Base-by-base conservation (phyloP, 2,329 filamentous ascomycete species). In the Sporothrix dimorphospora region DNA sequence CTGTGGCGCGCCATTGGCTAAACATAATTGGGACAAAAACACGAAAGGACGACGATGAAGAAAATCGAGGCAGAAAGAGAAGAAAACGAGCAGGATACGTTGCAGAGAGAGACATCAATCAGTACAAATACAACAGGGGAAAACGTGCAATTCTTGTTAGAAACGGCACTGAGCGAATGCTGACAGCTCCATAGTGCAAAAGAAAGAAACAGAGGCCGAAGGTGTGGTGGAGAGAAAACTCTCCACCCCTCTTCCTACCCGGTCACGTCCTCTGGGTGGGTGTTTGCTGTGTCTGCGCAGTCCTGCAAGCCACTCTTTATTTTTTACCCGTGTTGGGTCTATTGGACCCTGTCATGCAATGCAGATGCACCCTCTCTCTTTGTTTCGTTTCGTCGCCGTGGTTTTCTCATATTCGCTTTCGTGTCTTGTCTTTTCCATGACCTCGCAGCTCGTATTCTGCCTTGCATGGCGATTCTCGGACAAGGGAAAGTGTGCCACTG, bases 11-110 rank as follows among this genome's bases (percentile, higher is more conserved):
- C 34, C 19, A 61, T 61, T 42, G 57, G 34, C 11, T 34, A 1
- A 24, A 7, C 24, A 42, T 19, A 21, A 42, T 16, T 14, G n/a
- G 5, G n/a, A 6, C 9, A 57, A 38, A 40, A 63, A 42, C n/a
- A 42, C 34, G 42, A 21, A 12, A 16, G 30, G 40, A 63, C 34
- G n/a, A 9, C 34, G n/a, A 63, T 24, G 34, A 40, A 63, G 11
- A 61, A 63, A 12, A 14, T 21, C 2, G 57, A 63, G 57, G 11
- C 9, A 42, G 4, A 24, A 63, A 63, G 57, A 63, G 57, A 42
- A 42, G 57, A 24, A 61, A 63, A 42, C 57, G 34, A 63, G 34
- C 57, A 63, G 57, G 19, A 63, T 63, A 57, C 30, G 30, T 34
- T 6, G 30, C 6, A 47, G 38, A 27, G 51, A 57, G 27, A 57